Percentiles rank a stretch among this genome's conserved stretches.
Conservation (phyloP, 73 alveolate species). For the Paramecium primaurelia region DNA sequence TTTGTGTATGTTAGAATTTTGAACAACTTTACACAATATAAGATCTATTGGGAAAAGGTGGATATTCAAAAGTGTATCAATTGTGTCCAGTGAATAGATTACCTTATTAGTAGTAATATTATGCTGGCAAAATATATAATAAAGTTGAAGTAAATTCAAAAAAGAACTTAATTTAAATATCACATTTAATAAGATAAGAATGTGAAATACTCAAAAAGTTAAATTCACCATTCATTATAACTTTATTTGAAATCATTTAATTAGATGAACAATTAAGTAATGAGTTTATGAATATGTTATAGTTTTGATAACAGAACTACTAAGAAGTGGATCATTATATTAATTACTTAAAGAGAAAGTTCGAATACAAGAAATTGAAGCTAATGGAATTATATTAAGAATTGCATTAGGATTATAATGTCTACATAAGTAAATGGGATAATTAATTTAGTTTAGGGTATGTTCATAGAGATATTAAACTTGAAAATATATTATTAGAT, state of each 20-base stretch:
- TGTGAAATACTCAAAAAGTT: background rate
- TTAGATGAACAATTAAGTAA: constrained; percentile 18
- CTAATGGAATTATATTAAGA: background rate
- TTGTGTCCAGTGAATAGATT: background rate
- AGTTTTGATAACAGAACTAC: constrained; percentile 15
- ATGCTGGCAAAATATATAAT: constrained; percentile 21
- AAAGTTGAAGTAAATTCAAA: background rate
- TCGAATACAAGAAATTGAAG: background rate
- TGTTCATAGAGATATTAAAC: constrained; percentile 58
- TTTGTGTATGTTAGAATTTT: constrained; percentile 14
- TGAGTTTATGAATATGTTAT: background rate
- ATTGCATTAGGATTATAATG: background rate
- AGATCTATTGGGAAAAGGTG: constrained; percentile 28
- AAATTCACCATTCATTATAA: background rate
- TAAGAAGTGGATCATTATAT: constrained; percentile 6
- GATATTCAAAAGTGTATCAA: constrained; percentile 16
- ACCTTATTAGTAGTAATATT: background rate
- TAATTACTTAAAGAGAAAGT: background rate
- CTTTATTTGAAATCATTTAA: background rate
- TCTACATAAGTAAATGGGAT: background rate
- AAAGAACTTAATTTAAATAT: background rate
- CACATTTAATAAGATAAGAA: background rate
- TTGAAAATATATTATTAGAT: constrained; percentile 56
- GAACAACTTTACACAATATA: background rate
- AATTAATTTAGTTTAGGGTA: background rate